A percentile compares a stretch with the other conserved stretches of the same genome.
Conservation (phyloP, 2,329 filamentous ascomycete species). For the Sporothrix brasiliensis region DNA sequence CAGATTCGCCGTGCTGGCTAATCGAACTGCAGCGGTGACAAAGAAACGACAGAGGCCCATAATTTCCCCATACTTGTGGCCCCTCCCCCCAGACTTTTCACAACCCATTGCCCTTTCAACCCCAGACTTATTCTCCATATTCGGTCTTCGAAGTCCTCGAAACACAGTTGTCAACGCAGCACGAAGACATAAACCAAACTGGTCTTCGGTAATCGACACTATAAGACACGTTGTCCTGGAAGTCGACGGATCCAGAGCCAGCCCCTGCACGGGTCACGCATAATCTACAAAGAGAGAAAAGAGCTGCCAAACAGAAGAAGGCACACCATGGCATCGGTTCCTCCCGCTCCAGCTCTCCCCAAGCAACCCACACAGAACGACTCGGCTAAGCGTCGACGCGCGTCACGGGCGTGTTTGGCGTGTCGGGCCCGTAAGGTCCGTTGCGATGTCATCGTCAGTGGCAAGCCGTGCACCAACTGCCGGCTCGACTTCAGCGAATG, state of each 20-base stretch:
- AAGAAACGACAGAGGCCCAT: constrained; percentile 6
- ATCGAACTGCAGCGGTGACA: background rate
- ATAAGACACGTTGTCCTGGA: too few relatives aligned
- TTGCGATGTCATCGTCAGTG: constrained; percentile 32
- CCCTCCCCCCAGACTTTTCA: background rate
- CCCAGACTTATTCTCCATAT: background rate
- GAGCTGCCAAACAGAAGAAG: background rate
- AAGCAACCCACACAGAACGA: background rate
- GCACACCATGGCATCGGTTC: background rate
- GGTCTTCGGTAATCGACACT: background rate
- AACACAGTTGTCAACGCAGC: background rate
- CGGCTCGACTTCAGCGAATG: constrained; percentile 30
- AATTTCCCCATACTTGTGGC: constrained; percentile 17
- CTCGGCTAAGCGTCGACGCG: constrained; percentile 19
- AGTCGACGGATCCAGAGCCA: too few relatives aligned
- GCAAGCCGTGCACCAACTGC: constrained; percentile 33
- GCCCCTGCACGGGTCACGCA: background rate
- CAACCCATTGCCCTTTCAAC: background rate
- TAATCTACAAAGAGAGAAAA: background rate
- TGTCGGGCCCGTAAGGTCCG: constrained; percentile 32
- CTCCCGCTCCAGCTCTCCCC: background rate
- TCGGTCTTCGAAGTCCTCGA: background rate
- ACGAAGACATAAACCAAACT: background rate
- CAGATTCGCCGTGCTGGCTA: background rate
- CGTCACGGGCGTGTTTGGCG: constrained; percentile 27